phyloP scores from a whole-genome alignment of 2,329 filamentous ascomycete species.

The Cordyceps pruinosa region DNA sequence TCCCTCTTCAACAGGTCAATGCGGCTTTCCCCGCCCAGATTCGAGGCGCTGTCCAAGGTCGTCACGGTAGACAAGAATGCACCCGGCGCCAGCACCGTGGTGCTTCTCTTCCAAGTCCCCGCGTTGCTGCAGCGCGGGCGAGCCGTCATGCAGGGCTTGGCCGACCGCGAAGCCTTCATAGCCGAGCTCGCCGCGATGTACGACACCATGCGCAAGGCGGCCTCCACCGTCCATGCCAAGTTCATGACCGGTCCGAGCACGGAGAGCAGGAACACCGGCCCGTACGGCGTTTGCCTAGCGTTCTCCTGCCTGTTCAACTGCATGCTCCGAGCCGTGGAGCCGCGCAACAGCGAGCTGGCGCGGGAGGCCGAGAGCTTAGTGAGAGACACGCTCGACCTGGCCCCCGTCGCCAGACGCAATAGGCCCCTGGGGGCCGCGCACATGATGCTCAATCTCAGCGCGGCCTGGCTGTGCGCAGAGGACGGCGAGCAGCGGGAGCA shows the following conservation, averaged over 20 bases:
- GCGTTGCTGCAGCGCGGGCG: background rate
- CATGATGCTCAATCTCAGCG: constrained; percentile 6
- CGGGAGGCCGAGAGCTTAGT: background rate
- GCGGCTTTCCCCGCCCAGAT: background rate
- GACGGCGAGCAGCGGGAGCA: background rate
- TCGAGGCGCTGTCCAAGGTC: background rate
- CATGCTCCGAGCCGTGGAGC: constrained; percentile 3
- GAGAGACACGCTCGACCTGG: background rate
- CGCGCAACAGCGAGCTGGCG: background rate
- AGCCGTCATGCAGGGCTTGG: background rate
- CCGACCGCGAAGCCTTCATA: background rate
- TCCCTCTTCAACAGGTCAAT: constrained; percentile 5
- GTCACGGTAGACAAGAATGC: background rate
- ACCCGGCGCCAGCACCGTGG: background rate
- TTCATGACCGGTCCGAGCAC: background rate
- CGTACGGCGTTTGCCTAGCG: background rate
- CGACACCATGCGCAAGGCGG: background rate
- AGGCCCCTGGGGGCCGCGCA: constrained; percentile 1
- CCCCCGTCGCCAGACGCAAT: background rate
- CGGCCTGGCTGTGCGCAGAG: constrained; percentile 1
- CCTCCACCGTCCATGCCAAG: background rate
- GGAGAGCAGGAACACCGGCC: background rate
- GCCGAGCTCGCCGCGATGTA: background rate
- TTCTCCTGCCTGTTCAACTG: constrained; percentile 7
- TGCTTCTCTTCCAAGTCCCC: background rate